These are phyloP conservation scores for Monilinia aucupariae DNA, from an alignment of 2,329 filamentous ascomycete species.

Conservation along the genomic window DNA sequence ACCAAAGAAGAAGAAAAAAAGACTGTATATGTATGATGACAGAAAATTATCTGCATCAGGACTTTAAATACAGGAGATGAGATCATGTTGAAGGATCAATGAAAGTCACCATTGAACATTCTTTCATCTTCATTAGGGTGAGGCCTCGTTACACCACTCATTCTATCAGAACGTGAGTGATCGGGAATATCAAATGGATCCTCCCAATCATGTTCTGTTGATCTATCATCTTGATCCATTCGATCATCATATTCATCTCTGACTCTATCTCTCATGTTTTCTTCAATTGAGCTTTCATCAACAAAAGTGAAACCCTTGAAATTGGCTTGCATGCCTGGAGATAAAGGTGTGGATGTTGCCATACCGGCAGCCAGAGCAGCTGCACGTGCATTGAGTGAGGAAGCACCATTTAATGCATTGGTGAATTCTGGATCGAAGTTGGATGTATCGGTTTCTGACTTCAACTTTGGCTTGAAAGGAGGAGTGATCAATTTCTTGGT, in stretches of 20 bases:
- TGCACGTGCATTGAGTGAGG: conserved; percentile 85
- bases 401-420: conserved; percentile 80
- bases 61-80: conserved; percentile 14
- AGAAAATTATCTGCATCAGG: conserved; percentile 1
- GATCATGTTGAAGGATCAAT: conserved; percentile 45
- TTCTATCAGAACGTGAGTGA: conserved; percentile 46
- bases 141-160: conserved; percentile 59
- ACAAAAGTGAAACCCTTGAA: conserved; percentile 99
- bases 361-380: conserved; percentile 80
- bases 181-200: conserved; percentile 42
- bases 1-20: not conserved
- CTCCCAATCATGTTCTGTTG: conserved; percentile 32
- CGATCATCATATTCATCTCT: conserved; percentile 50
- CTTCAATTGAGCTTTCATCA: conserved; percentile 92
- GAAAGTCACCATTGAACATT: conserved; percentile 60
- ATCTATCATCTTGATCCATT: conserved; percentile 55
- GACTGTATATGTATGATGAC: conserved; percentile 8
- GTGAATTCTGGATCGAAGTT: conserved; percentile 99
- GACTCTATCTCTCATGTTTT: conserved; percentile 60
- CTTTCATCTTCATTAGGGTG: conserved; percentile 51
- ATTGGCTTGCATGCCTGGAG: conserved; percentile 93
- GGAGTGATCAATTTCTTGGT: conserved; percentile 88
- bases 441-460: conserved; percentile 91
- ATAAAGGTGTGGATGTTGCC: conserved; percentile 84
- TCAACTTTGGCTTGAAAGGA: conserved; percentile 95